phyloP scores from a whole-genome alignment of 1,139 yeast genomes.

The Kodamaea arcana region DNA sequence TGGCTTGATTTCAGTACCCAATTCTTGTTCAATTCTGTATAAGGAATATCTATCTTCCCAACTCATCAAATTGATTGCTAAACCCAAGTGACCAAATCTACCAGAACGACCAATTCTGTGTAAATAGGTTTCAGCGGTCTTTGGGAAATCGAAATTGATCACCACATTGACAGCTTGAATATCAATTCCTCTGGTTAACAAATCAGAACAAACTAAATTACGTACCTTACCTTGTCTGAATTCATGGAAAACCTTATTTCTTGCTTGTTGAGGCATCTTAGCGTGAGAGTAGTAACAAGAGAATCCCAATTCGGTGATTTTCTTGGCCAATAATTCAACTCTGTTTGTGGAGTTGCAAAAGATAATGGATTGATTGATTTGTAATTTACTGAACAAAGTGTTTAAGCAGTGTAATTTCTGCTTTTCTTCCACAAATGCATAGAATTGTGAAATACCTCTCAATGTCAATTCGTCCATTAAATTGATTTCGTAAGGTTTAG shows the following conservation, averaged over 20 bases:
- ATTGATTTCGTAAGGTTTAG: slow-evolving; percentile 91
- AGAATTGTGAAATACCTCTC: slow-evolving; percentile 94
- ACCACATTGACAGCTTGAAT: slow-evolving; percentile 98
- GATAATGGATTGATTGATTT: slow-evolving; percentile 92
- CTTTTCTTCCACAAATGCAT: slow-evolving; percentile 95
- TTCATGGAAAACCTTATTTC: slow-evolving; percentile 97
- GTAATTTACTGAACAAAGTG: slow-evolving; percentile 88
- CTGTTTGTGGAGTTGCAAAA: slow-evolving; percentile 96
- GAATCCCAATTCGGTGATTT: slow-evolving; percentile 92
- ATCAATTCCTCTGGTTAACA: slow-evolving; percentile 97
- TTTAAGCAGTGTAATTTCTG: slow-evolving; percentile 94
- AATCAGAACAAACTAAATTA: slow-evolving; percentile 93
- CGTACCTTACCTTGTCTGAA: slow-evolving; percentile 98
- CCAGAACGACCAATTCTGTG: slow-evolving; percentile 99
- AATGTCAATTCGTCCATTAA: slow-evolving; percentile 96
- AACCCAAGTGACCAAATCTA: slow-evolving; percentile 96
- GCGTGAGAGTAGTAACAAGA: slow-evolving; percentile 98
- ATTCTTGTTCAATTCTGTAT: slow-evolving; percentile 93
- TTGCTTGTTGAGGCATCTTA: slow-evolving; percentile 94
- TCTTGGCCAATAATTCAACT: slow-evolving; percentile 91
- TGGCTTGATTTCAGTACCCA: slow-evolving; percentile 96
- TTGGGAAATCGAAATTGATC: slow-evolving; percentile 96
- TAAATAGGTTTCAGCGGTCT: slow-evolving; percentile 93
- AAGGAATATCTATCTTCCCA: slow-evolving; percentile 95
- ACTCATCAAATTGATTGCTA: slow-evolving; percentile 92